Evolutionary conservation across 768 basidiomycete species (phyloP), one percentile per base, ranked within the genome.

Genomic region (Asterophora parasitica): DNA sequence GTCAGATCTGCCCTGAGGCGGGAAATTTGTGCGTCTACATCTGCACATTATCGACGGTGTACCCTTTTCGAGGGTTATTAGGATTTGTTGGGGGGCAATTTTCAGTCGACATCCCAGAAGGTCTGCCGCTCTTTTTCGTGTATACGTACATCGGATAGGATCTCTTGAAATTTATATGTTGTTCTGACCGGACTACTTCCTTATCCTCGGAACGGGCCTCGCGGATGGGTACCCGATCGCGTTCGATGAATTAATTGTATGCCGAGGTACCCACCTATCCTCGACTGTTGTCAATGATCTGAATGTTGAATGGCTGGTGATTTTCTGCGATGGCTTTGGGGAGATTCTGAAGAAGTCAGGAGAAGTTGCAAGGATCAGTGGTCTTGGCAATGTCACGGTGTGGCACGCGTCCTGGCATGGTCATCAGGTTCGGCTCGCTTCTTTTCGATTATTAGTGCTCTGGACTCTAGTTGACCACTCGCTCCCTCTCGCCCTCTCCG

Each of bases 1-100:
- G 67, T 76, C 26, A 50, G 20, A 30, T 50, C 49, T 10, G 38
- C 38, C 13, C 23, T 39, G 20, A 2, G 38, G 10, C 38, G 38
- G 3, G 38, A 39, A 39, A 12, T 39, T 12, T 20, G 38, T 23
- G 7, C 8, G 5, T 12, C 20, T 23, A 26, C 20, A 20, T 39
- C 38, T 39, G 20, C 20, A 10, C 38, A 39, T 39, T 39, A 39
- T 39, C 38, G 38, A 39, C 38, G 11, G 20, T 39, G 38, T 26
- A 39, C 9, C 13, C 38, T 23, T 23, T 26, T 39, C 11, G 38
- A 39, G 38, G 19, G 13, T 10, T 20, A 23, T 19, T n/a, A 17
- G 8, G 36, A 10, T 23, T 39, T 13, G 9, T 4, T 23, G 23
- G 23, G 6, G 23, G 23, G 23, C 6, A 3, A 23, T 23, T 23